phyloP scores from a whole-genome alignment of 139 green algal species.

The Chlorella sp. region DNA sequence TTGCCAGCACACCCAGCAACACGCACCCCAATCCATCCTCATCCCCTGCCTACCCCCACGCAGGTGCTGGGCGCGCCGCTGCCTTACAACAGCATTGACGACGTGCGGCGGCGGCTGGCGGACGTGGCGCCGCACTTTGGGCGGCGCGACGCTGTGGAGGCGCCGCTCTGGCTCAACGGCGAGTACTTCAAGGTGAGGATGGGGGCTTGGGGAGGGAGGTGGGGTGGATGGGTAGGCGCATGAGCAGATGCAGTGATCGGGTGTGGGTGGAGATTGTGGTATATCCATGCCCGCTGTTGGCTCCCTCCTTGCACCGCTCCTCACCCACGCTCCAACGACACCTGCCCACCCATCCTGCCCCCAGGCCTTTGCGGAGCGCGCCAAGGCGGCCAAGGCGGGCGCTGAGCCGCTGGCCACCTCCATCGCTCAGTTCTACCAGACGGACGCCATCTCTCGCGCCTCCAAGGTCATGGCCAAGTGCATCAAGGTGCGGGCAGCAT shows the following conservation, averaged over 20 bases:
- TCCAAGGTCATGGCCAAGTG: slow-evolving; percentile 96
- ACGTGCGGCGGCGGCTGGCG: slow-evolving; percentile 78
- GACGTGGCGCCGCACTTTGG: slow-evolving; percentile 87
- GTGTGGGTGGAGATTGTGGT: no score
- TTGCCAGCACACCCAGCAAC: no score
- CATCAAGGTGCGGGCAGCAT: slow-evolving; percentile 51
- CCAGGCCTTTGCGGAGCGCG: slow-evolving; percentile 43
- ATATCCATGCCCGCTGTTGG: no score
- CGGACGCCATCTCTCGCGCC: slow-evolving; percentile 91
- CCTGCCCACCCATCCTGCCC: no score
- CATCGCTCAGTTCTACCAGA: slow-evolving; percentile 97
- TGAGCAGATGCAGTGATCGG: no score
- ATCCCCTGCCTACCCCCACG: no score
- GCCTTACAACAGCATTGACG: slow-evolving; percentile 87
- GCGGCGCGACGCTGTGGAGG: slow-evolving; percentile 70
- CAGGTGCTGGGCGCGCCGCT: slow-evolving; percentile 75
- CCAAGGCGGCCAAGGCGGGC: slow-evolving; percentile 19
- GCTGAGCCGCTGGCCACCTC: slow-evolving; percentile 64
- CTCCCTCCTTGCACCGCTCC: no score
- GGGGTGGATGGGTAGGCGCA: no score
- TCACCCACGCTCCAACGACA: background rate
- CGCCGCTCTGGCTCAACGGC: slow-evolving; percentile 90
- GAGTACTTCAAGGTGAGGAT: slow-evolving; percentile 79
- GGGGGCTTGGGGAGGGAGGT: background rate
- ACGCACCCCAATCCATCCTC: no score